Evolutionary conservation across 176 grass and related monocot genomes (phyloP).

Genomic region (Puya raimondii): DNA sequence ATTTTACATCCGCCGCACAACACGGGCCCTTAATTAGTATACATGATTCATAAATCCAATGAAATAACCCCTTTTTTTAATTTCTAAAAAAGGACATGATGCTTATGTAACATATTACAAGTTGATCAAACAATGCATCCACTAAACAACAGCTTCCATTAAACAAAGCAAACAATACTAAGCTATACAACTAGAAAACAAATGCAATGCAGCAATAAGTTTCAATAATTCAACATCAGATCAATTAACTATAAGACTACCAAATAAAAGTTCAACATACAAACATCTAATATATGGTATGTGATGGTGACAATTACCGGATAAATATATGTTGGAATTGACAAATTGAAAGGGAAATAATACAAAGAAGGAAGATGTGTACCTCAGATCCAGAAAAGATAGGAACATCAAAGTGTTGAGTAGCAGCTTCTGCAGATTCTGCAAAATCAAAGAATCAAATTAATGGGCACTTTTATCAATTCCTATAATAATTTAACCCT

Average conservation of each 20-base stretch:
- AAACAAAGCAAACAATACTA: background rate
- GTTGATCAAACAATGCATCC: too few relatives aligned
- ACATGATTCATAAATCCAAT: too few relatives aligned
- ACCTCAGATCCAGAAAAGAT: conserved; percentile 69
- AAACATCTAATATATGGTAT: background rate
- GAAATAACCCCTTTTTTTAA: too few relatives aligned
- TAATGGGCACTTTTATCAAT: conserved; percentile 6
- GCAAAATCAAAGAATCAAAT: conserved; percentile 22
- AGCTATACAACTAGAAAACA: background rate
- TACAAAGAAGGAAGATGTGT: conserved; percentile 9
- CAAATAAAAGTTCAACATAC: background rate
- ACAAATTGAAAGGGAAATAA: conserved; percentile 5
- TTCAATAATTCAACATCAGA: background rate
- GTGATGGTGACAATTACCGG: background rate
- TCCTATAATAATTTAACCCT: background rate
- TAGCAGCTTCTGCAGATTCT: conserved; percentile 25
- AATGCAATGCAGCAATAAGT: background rate
- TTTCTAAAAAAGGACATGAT: too few relatives aligned
- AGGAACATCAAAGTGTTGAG: conserved; percentile 34
- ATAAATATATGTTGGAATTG: background rate
- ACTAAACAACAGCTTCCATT: background rate
- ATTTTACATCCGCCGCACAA: too few relatives aligned
- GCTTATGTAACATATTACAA: too few relatives aligned
- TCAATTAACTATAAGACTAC: background rate
- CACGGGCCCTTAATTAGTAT: too few relatives aligned